Base-by-base conservation (phyloP, 768 basidiomycete genomes). In the Tulasnella sp. region DNA sequence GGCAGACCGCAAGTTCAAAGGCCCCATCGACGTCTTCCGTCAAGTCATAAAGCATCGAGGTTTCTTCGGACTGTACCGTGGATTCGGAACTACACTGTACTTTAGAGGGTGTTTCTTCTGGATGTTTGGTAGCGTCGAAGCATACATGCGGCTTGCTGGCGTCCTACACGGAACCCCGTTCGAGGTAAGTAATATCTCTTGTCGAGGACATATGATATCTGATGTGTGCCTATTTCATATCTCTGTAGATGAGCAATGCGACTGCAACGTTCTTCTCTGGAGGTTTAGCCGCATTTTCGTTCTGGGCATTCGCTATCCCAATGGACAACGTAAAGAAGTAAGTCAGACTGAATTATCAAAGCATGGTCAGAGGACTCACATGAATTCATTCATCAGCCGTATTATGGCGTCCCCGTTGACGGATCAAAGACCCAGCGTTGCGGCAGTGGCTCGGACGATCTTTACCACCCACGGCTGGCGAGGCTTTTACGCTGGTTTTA, bases 321-420 rank as follows among this genome's bases (percentile, higher is more conserved):
- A 86, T 90, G 75, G 93, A 95, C 83, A 93, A 93, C 81, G 84
- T 93, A 78, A 94, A 95, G 83, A 94, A 93, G 92, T 92, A 80
- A 76, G 85, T 82, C 40, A 68, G 71, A 64, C 64, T 36, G 67
- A 76, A 64, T n/a, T 34, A 54, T 72, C 34, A n/a, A 71, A 29
- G n/a, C 29, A 64, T 25, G 54, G 68, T 45, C 54, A 52, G 7
- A 36, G 75, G 29, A 71, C 76, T 77, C 77, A 74, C 39, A 76
- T 79, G 70, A 52, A 64, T 76, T 36, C 22, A 77, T 29, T 73
- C 39, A 36, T 22, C 71, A 91, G 89, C 81, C 89, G 89, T 64
- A 91, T 91, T 87, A 89, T 91, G 89, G 84, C 89, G 0, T 81
- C 86, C 75, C 87, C 89, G 36, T 83, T 79, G 54, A 78, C 79